These are phyloP conservation scores for Leucocoprinus sp. DNA, from an alignment of 768 basidiomycete genomes.

Conservation along the genomic window DNA sequence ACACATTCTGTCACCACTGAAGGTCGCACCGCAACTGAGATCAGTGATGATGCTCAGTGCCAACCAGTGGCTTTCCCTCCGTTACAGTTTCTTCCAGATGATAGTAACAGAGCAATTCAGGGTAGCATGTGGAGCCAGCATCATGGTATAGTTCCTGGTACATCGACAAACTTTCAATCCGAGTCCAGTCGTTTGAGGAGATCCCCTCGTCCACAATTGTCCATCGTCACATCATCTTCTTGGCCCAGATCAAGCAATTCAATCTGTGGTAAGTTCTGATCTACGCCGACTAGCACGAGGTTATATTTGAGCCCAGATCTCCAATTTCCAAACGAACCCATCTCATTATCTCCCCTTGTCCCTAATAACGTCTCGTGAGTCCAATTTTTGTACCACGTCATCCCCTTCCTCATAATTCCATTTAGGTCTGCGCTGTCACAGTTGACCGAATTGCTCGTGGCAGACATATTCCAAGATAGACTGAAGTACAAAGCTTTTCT, in stretches of 20 bases:
- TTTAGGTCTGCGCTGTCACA: neutral
- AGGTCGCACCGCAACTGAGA: neutral
- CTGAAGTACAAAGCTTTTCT: slow-evolving; percentile 8
- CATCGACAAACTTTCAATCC: neutral
- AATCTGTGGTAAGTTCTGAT: slow-evolving; percentile 1
- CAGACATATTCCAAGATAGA: slow-evolving; percentile 5
- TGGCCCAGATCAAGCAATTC: neutral
- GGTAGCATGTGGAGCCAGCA: neutral
- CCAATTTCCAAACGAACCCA: neutral
- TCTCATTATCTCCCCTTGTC: neutral
- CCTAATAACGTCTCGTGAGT: neutral
- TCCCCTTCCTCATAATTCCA: neutral
- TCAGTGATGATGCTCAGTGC: neutral
- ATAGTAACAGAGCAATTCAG: neutral
- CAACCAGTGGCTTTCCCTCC: neutral
- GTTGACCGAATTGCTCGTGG: neutral
- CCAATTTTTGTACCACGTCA: neutral
- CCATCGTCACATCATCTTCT: slow-evolving; percentile 5
- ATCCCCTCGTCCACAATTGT: slow-evolving; percentile 2
- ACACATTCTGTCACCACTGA: neutral
- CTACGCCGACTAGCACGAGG: too few species aligned
- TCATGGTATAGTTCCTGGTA: too few species aligned
- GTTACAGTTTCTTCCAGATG: neutral
- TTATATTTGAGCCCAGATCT: neutral
- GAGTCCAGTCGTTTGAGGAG: neutral